Base-by-base conservation (phyloP, 2,329 filamentous ascomycete genomes). In the Colletotrichum musae region DNA sequence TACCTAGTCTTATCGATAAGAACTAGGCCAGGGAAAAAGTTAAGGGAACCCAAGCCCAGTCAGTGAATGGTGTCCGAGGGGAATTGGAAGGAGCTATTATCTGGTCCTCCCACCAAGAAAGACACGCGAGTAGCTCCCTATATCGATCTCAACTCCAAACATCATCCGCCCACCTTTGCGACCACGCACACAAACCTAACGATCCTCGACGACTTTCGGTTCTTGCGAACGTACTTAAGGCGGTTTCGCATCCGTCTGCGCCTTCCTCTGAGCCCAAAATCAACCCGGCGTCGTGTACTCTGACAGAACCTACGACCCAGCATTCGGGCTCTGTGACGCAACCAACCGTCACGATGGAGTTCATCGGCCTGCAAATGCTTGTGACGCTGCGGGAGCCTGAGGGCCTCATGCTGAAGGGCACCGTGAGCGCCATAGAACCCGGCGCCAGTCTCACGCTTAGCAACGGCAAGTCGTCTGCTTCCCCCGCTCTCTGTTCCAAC, bases 321-420 rank as follows among this genome's bases (percentile, higher is more conserved):
- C 48, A 60, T 61, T 50, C 71, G 32, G 52, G 58, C 64, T 47
- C 39, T 68, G 58, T 36, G 68, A 68, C 58, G 18, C 47, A 21
- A 21, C 47, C 52, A 68, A 43, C 39, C 41, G 45, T 58, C 72
- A 81, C 68, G 73, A 93, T 93, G 91, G 86, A 90, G 76, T 94
- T 95, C 78, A 89, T 94, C 75, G 93, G 93, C 71, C 87, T 93
- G 79, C 90, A 91, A 70, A 93, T 96, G 81, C 83, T 90, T 70
- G 91, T 96, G 75, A 92, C 91, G 43, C 86, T 96, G 72, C 88
- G 87, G 74, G 85, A 89, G 68, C 91, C 92, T 60, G 86, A 87
- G 2, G 88, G 88, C 70, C 88, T 87, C 50, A 84, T 88, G 74
- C 82, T 95, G 58, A 89, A 90, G 70, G 94, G 94, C 59, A 88